phyloP scores from a whole-genome alignment of 805 yeast species.

The Monosporozyma solicola region DNA sequence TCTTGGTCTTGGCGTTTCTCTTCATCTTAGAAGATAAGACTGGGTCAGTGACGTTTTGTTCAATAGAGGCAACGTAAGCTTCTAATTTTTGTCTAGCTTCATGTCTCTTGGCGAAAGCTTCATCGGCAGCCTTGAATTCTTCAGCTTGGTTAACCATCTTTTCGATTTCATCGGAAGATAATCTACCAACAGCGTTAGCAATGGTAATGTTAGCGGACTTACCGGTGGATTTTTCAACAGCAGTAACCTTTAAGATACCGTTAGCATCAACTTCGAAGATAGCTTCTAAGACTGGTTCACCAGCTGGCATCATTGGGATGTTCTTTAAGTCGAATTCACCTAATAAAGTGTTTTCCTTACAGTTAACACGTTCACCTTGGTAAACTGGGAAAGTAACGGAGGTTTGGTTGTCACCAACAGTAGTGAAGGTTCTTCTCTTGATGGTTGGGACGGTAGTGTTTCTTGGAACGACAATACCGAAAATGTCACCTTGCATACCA shows the following conservation, averaged over 20 bases:
- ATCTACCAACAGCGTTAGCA: slow-evolving; percentile 98
- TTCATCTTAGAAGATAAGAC: slow-evolving; percentile 94
- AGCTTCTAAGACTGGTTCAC: slow-evolving; percentile 98
- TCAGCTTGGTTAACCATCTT: slow-evolving; percentile 98
- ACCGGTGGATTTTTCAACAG: slow-evolving; percentile 97
- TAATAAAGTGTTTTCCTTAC: slow-evolving; percentile 91
- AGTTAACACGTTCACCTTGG: slow-evolving; percentile 99
- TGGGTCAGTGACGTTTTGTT: slow-evolving; percentile 96
- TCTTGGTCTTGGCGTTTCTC: slow-evolving; percentile 94
- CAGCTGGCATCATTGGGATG: slow-evolving; percentile 97
- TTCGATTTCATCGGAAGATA: slow-evolving; percentile 92
- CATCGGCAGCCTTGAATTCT: slow-evolving; percentile 97
- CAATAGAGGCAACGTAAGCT: slow-evolving; percentile 94
- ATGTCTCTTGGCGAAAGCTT: slow-evolving; percentile 98
- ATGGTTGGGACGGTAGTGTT: slow-evolving; percentile 99
- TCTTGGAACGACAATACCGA: slow-evolving; percentile 98
- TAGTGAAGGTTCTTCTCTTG: slow-evolving; percentile 98
- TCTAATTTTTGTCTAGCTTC: slow-evolving; percentile 99
- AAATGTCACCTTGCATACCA: slow-evolving; percentile 99
- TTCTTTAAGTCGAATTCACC: slow-evolving; percentile 98
- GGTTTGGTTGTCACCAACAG: slow-evolving; percentile 97
- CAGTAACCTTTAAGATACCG: slow-evolving; percentile 99
- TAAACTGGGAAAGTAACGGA: slow-evolving; percentile 97
- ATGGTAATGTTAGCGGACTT: slow-evolving; percentile 96
- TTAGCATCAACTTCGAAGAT: slow-evolving; percentile 98